These are phyloP conservation scores for Botrytis byssoidea DNA, from an alignment of 2,329 filamentous ascomycete species.

Conservation along the genomic window DNA sequence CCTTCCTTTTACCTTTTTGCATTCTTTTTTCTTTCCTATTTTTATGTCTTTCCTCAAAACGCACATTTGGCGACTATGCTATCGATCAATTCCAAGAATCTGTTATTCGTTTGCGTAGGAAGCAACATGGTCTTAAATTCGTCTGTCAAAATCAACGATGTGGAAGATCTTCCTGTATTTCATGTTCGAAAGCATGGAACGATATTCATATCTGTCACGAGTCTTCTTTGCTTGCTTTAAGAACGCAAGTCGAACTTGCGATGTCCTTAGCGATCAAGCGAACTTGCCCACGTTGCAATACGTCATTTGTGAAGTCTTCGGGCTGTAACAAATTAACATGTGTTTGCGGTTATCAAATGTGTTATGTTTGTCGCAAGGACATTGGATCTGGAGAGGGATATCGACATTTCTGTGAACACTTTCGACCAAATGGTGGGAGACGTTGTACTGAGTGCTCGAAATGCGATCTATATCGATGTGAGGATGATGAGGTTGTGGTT, in stretches of 20 bases:
- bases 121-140: slow-evolving; percentile 73
- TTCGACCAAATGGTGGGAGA: slow-evolving; percentile 73
- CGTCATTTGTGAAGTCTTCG: slow-evolving; percentile 86
- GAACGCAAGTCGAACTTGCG: slow-evolving; percentile 86
- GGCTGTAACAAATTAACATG: slow-evolving; percentile 98
- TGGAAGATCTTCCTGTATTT: slow-evolving; percentile 70
- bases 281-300: slow-evolving; percentile 87
- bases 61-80: slow-evolving; percentile 45
- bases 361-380: slow-evolving; percentile 87
- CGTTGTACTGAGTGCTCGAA: slow-evolving; percentile 77
- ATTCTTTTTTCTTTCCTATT: slow-evolving; percentile 49
- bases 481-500: slow-evolving; percentile 70
- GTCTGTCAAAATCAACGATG: slow-evolving; percentile 71
- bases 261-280: slow-evolving; percentile 94
- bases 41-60: slow-evolving; percentile 46
- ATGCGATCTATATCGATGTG: slow-evolving; percentile 71
- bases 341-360: slow-evolving; percentile 96
- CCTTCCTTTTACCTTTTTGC: slow-evolving; percentile 55
- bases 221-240: slow-evolving; percentile 74
- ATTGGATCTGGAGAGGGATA: slow-evolving; percentile 72
- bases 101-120: slow-evolving; percentile 65
- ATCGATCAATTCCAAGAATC: slow-evolving; percentile 55
- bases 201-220: slow-evolving; percentile 92
- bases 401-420: slow-evolving; percentile 93
- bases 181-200: slow-evolving; percentile 77